A percentile compares a stretch with the other conserved stretches of the same genome.
These are phyloP conservation scores for Sugiyamaella pinicola DNA, from an alignment of 1,139 yeast genomes.

Conservation along the genomic window DNA sequence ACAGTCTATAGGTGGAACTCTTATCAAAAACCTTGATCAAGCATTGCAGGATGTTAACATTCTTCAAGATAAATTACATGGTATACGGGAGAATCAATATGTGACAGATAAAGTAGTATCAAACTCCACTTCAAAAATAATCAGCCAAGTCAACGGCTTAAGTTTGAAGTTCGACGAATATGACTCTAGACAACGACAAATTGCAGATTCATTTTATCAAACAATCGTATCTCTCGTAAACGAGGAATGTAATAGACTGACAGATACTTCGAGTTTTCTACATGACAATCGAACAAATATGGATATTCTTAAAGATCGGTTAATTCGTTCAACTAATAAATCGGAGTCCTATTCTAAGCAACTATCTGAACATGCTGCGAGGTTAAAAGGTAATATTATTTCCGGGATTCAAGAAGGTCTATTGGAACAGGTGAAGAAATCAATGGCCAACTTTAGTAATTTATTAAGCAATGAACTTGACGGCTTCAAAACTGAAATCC, in stretches of 20 bases:
- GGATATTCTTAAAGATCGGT: conserved; percentile 20
- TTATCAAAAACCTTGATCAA: conserved; percentile 36
- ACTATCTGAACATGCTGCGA: conserved; percentile 6
- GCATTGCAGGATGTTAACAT: conserved; percentile 35
- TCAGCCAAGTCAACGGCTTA: conserved; percentile 14
- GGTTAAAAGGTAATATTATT: conserved; percentile 10
- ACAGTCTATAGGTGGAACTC: conserved; percentile 35
- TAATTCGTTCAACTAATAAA: conserved; percentile 17
- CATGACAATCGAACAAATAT: conserved; percentile 23
- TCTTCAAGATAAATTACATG: conserved; percentile 34
- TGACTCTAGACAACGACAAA: conserved; percentile 20
- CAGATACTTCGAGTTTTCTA: conserved; percentile 23
- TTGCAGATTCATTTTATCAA: conserved; percentile 14
- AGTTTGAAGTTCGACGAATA: conserved; percentile 15
- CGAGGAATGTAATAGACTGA: conserved; percentile 21
- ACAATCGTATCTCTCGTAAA: conserved; percentile 14
- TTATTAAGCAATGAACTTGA: conserved; percentile 15
- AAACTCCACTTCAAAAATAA: conserved; percentile 22
- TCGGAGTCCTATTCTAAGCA: conserved; percentile 13
- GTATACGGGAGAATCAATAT: conserved; percentile 27
- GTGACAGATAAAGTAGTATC: conserved; percentile 27
- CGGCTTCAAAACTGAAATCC: conserved; percentile 7
- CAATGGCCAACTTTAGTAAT: conserved; percentile 8
- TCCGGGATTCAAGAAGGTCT: conserved; percentile 13
- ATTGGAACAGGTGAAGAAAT: conserved; percentile 10